Evolutionary conservation across 768 basidiomycete genomes (phyloP), one percentile per base, ranked within the genome.

Genomic region (Lactifluus subvellereus): DNA sequence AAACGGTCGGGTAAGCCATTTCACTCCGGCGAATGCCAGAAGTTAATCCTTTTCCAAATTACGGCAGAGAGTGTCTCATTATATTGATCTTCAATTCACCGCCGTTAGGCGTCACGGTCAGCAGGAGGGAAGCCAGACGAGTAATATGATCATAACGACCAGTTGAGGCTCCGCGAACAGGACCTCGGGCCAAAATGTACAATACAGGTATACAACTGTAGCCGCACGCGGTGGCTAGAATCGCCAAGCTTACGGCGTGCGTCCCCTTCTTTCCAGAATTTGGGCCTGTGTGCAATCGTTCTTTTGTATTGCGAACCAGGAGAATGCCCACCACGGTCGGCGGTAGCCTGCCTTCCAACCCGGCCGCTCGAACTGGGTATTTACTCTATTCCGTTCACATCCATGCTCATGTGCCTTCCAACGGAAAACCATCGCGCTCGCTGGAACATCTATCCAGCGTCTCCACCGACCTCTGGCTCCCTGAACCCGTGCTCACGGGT

Each of bases 191-290:
- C 35, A 57, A 27, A 45, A 52, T 45, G 42, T 18, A 52, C 50
- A 48, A 58, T 58, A n/a, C 40, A 47, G 55, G 55, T 35, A 57
- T 51, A 54, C 49, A 57, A 37, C 43, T 27, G 43, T 16, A 62
- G n/a, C 32, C 22, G 38, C 38, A 14, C 52, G 35, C 45, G 33
- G 33, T 47, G 57, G 62, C 57, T 49, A 59, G 57, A 60, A 55
- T 43, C 11, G 48, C 63, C 58, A 60, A 51, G 53, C 48, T 64
- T 64, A 64, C 63, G 63, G 63, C 63, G 54, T 64, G 54, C 63
- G 59, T 64, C 54, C 63, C 63, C 63, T 60, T 64, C 59, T 60
- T 60, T 64, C 48, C 54, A 55, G 58, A 64, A 64, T 54, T 59
- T 51, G 52, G 50, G 47, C 42, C n/a, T 60, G 33, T 40, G 37